Evolutionary conservation across 495 filamentous ascomycete genomes (phyloP).

Genomic region (Pseudoneurospora amorphoporcata): DNA sequence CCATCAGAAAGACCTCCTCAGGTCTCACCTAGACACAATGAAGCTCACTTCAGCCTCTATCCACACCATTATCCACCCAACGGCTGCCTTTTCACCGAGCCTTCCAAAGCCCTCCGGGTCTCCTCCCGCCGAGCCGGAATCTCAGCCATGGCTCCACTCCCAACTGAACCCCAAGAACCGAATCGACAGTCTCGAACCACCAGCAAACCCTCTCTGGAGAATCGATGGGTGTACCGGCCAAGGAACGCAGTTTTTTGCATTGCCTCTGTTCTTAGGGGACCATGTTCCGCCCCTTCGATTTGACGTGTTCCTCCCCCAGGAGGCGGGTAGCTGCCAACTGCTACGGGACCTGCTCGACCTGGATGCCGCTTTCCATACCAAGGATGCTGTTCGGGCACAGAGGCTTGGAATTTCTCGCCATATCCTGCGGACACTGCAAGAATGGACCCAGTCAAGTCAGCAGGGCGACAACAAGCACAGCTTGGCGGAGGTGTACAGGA

Average conservation of each 20-base stretch:
- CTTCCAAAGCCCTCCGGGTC: background rate
- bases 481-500: conserved; percentile 12
- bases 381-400: conserved; percentile 27
- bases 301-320: conserved; percentile 39
- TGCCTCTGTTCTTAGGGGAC: conserved; percentile 30
- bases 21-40: conserved; percentile 16
- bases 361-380: conserved; percentile 36
- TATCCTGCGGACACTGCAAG: conserved; percentile 34
- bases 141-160: conserved; percentile 24
- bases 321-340: conserved; percentile 14
- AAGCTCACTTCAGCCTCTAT: conserved; percentile 32
- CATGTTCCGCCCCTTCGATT: conserved; percentile 33
- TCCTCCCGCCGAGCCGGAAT: background rate
- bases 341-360: conserved; percentile 35
- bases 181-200: conserved; percentile 37
- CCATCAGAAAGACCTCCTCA: background rate
- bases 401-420: conserved; percentile 33
- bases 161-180: conserved; percentile 42
- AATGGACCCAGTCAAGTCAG: conserved; percentile 19
- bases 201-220: conserved; percentile 30
- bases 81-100: conserved; percentile 30
- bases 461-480: background rate
- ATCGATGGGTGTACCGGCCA: conserved; percentile 40
- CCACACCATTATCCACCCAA: conserved; percentile 39
- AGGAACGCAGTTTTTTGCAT: conserved; percentile 37